These are phyloP conservation scores for Botrytis fragariae DNA, from an alignment of 2,329 filamentous ascomycete species.

Conservation along the genomic window DNA sequence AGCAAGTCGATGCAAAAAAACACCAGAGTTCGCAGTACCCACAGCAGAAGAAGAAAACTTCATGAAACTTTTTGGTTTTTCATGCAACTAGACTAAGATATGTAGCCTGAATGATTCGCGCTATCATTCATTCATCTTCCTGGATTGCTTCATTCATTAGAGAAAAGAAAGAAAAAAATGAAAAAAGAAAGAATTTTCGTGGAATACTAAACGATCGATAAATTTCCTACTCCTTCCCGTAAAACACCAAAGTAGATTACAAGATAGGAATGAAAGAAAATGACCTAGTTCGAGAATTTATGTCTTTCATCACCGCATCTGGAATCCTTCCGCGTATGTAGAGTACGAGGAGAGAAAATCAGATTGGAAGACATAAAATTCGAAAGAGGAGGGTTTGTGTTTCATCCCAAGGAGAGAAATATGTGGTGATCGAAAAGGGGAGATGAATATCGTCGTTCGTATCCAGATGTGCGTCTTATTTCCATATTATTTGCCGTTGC, in stretches of 20 bases:
- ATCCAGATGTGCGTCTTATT: not conserved
- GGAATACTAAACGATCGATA: not conserved
- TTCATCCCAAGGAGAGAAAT: not conserved
- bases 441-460: not conserved
- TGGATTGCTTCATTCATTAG: not conserved
- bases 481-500: not conserved
- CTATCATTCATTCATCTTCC: not conserved
- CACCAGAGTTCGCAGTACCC: not conserved
- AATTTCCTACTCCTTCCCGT: not conserved
- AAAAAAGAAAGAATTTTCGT: not conserved
- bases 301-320: constrained; percentile 1
- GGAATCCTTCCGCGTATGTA: not conserved
- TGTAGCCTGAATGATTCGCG: not conserved
- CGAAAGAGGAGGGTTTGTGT: not conserved
- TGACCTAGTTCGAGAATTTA: not conserved
- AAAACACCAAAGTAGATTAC: not conserved
- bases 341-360: not conserved
- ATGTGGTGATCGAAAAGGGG: not conserved
- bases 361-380: not conserved
- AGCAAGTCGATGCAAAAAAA: not conserved
- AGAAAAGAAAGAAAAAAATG: not conserved
- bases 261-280: not conserved
- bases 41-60: not conserved
- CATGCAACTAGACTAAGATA: not conserved
- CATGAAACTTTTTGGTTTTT: constrained; percentile 2